Conservation (phyloP, 2,329 filamentous ascomycete genomes). For the Ceratocystis colombiana region DNA sequence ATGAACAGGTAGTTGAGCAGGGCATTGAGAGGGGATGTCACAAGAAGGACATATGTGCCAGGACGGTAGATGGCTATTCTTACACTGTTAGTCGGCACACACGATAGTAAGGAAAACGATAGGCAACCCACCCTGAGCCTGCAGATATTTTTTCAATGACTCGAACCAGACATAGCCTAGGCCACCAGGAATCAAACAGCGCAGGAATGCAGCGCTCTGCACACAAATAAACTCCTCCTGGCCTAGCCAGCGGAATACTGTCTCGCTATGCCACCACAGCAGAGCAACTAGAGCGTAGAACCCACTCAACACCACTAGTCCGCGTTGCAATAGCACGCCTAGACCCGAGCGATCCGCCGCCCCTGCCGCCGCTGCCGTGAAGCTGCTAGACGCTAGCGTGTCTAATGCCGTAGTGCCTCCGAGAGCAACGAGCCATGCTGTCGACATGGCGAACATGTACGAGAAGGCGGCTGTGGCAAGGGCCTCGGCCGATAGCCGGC, state of each 20-base stretch:
- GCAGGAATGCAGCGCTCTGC: constrained; percentile 63
- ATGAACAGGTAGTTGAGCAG: constrained; percentile 73
- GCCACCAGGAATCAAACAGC: constrained; percentile 65
- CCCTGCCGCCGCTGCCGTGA: constrained; percentile 69
- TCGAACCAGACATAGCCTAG: constrained; percentile 85
- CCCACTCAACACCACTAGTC: constrained; percentile 57
- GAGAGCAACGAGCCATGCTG: constrained; percentile 75
- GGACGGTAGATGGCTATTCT: constrained; percentile 57
- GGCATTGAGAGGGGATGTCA: constrained; percentile 73
- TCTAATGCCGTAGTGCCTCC: constrained; percentile 80
- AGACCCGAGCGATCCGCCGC: constrained; percentile 69
- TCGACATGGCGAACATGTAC: constrained; percentile 90
- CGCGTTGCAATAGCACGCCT: constrained; percentile 66
- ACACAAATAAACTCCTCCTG: constrained; percentile 68
- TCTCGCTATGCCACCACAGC: constrained; percentile 66
- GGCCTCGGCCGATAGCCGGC: constrained; percentile 66
- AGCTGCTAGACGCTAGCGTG: constrained; percentile 71
- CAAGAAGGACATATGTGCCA: constrained; percentile 69
- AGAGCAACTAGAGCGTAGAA: constrained; percentile 65
- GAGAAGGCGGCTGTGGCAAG: constrained; percentile 75
- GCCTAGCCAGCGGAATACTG: constrained; percentile 61
- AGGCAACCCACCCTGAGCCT: constrained; percentile 63
- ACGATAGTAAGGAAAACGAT: background rate
- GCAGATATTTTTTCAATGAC: constrained; percentile 73
- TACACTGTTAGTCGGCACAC: background rate